Evolutionary conservation across 352 stramenopile genomes (phyloP).

Genomic region (Globisporangium splendens): DNA sequence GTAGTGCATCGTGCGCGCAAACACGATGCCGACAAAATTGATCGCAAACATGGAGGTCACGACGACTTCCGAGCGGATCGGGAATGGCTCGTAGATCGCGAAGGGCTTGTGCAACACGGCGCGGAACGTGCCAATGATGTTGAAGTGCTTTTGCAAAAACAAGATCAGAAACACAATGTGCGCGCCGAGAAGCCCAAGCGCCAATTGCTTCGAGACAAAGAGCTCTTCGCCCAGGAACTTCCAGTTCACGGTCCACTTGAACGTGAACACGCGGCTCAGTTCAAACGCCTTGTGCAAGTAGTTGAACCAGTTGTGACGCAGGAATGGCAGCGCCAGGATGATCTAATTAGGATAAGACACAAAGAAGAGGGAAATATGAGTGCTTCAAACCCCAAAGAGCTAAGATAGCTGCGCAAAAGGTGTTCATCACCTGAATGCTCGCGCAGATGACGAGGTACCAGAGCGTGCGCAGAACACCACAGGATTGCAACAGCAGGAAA

Average conservation of each 20-base stretch:
- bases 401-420: neutral
- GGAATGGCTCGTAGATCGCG: conserved; percentile 69
- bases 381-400: neutral
- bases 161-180: conserved; percentile 75
- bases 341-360: conserved; percentile 57
- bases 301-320: conserved; percentile 91
- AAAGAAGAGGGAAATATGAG: neutral
- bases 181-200: conserved; percentile 44
- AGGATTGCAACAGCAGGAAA: conserved; percentile 93
- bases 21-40: conserved; percentile 97
- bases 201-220: conserved; percentile 70
- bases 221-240: conserved; percentile 85
- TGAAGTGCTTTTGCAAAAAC: conserved; percentile 82
- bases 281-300: conserved; percentile 98
- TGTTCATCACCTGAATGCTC: conserved; percentile 62
- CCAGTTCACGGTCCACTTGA: conserved; percentile 99
- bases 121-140: conserved; percentile 70
- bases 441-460: conserved; percentile 91
- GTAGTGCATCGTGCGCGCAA: conserved; percentile 97
- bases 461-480: conserved; percentile 70
- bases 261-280: conserved; percentile 96
- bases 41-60: conserved; percentile 85
- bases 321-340: conserved; percentile 92
- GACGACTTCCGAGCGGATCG: conserved; percentile 80
- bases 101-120: conserved; percentile 71